Evolutionary conservation across 805 yeast genomes (phyloP).

Genomic region (Barnettozyma pratensis): DNA sequence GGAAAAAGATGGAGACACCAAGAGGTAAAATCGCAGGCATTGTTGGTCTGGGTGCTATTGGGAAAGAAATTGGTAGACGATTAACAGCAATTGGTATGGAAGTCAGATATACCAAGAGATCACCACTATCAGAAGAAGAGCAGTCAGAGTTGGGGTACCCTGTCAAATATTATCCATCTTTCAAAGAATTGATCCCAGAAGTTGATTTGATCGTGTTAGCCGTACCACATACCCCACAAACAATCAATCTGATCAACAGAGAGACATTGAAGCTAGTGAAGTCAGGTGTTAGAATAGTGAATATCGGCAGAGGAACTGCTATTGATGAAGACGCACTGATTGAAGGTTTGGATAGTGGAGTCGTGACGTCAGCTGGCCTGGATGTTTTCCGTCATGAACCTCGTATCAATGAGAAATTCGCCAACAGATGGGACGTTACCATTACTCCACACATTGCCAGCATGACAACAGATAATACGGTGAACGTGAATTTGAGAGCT

Average conservation of each 20-base stretch:
- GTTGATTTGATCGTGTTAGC: slow-evolving; percentile 60
- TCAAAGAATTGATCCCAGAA: slow-evolving; percentile 37
- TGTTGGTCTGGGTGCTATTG: slow-evolving; percentile 75
- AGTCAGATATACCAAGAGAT: slow-evolving; percentile 57
- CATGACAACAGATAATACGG: slow-evolving; percentile 47
- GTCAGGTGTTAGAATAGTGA: slow-evolving; percentile 57
- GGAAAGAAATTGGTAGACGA: slow-evolving; percentile 55
- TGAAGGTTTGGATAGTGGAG: slow-evolving; percentile 53
- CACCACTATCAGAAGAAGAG: slow-evolving; percentile 31
- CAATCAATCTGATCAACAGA: slow-evolving; percentile 49
- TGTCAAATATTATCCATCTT: slow-evolving; percentile 39
- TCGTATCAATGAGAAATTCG: slow-evolving; percentile 40
- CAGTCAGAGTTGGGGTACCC: slow-evolving; percentile 38
- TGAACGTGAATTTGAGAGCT: slow-evolving; percentile 43
- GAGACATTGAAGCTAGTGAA: slow-evolving; percentile 42
- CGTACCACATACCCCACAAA: slow-evolving; percentile 58
- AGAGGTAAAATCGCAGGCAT: slow-evolving; percentile 53
- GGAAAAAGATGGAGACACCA: slow-evolving; percentile 46
- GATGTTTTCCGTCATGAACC: slow-evolving; percentile 74
- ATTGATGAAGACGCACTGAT: slow-evolving; percentile 64
- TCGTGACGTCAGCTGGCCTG: slow-evolving; percentile 60
- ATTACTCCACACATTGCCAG: slow-evolving; percentile 72
- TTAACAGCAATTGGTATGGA: slow-evolving; percentile 59
- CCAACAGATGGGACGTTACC: slow-evolving; percentile 56
- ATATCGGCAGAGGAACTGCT: slow-evolving; percentile 71